phyloP scores from a whole-genome alignment of 1,284 basidiomycete species.

The Ceratobasidium theobromae region DNA sequence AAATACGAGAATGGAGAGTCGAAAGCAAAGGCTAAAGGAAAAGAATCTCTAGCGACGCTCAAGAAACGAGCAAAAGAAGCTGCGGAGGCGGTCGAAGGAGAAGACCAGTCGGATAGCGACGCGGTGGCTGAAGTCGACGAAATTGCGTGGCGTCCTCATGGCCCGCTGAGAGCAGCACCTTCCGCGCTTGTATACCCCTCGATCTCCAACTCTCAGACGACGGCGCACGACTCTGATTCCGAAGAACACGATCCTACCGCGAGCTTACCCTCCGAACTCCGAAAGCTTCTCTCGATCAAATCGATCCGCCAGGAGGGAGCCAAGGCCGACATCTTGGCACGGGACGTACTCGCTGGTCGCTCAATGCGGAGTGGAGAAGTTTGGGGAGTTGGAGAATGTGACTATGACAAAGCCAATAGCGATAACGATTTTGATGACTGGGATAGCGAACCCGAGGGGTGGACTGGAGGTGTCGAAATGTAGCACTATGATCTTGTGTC shows the following conservation, averaged over 20 bases:
- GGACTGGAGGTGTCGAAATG: conserved; percentile 34
- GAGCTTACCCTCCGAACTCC: conserved; percentile 10
- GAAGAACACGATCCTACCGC: background rate
- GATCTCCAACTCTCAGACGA: background rate
- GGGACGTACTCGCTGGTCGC: conserved; percentile 26
- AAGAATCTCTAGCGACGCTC: too few relatives aligned
- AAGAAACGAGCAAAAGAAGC: too few relatives aligned
- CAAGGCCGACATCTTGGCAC: conserved; percentile 11
- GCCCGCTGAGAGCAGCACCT: too few relatives aligned
- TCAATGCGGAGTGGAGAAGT: conserved; percentile 28
- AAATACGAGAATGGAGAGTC: background rate
- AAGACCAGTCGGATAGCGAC: conserved; percentile 32
- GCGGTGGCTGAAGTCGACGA: conserved; percentile 7
- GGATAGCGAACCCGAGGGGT: conserved; percentile 36
- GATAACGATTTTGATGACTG: conserved; percentile 34
- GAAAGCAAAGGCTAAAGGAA: background rate
- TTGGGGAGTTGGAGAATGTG: conserved; percentile 35
- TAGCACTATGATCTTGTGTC: too few relatives aligned
- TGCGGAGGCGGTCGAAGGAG: conserved; percentile 8
- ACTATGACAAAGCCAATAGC: conserved; percentile 1
- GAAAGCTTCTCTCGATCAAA: conserved; percentile 26
- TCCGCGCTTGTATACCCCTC: background rate
- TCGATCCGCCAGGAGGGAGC: conserved; percentile 16
- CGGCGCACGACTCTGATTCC: background rate
- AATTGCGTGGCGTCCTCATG: conserved; percentile 6